Conservation (phyloP, 2,329 filamentous ascomycete genomes). For the Ploettnerulaceae sp. region DNA sequence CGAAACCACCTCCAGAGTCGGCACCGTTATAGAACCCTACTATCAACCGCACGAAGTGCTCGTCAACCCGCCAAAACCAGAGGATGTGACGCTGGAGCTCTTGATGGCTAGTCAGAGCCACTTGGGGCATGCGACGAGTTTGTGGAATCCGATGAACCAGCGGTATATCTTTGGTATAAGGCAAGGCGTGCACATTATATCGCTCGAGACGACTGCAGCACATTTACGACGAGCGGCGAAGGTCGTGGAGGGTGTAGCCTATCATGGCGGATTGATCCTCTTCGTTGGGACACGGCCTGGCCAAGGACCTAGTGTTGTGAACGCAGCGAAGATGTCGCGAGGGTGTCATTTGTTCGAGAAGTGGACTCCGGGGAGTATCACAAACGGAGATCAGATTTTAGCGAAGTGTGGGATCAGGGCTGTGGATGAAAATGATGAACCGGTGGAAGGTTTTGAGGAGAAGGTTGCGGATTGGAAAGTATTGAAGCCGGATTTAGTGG, state of each 20-base stretch:
- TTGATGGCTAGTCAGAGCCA: slow-evolving; percentile 84
- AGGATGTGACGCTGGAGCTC: slow-evolving; percentile 84
- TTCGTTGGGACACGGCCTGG: slow-evolving; percentile 85
- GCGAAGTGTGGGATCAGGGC: slow-evolving; percentile 64
- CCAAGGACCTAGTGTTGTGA: slow-evolving; percentile 75
- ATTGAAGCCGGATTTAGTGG: slow-evolving; percentile 81
- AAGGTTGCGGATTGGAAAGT: slow-evolving; percentile 59
- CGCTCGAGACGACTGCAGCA: slow-evolving; percentile 80
- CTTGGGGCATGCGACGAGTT: slow-evolving; percentile 82
- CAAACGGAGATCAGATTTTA: slow-evolving; percentile 90
- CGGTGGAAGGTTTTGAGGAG: slow-evolving; percentile 56
- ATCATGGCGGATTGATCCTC: slow-evolving; percentile 76
- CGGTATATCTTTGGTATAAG: slow-evolving; percentile 91
- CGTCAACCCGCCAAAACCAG: slow-evolving; percentile 65
- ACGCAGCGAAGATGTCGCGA: slow-evolving; percentile 69
- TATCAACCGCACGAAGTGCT: slow-evolving; percentile 66
- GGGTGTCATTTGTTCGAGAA: slow-evolving; percentile 88
- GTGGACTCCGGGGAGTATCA: slow-evolving; percentile 89
- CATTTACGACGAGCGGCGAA: slow-evolving; percentile 91
- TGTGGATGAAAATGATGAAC: slow-evolving; percentile 68
- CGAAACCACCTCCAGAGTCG: slow-evolving; percentile 43
- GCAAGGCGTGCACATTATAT: slow-evolving; percentile 87
- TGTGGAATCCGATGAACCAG: slow-evolving; percentile 93
- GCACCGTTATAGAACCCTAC: slow-evolving; percentile 45
- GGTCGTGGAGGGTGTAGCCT: slow-evolving; percentile 81